A percentile compares a stretch with the other conserved stretches of the same genome.
phyloP scores from a whole-genome alignment of 1,284 basidiomycete genomes.

The Malassezia brasiliensis region DNA sequence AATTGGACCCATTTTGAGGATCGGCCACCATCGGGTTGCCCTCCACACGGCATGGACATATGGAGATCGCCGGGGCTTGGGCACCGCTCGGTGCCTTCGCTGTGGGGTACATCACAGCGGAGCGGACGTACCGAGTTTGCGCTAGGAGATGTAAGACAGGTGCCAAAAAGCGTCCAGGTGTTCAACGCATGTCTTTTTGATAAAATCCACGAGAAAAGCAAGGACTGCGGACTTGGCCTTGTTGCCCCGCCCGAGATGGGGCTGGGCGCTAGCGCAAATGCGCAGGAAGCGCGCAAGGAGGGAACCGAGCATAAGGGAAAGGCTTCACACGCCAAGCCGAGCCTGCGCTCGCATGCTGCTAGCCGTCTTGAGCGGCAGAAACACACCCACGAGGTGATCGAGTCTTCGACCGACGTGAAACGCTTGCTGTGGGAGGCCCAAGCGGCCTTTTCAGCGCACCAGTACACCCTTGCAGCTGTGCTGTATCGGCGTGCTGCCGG shows the following conservation, averaged over 20 bases:
- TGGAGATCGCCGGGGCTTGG: constrained; percentile 8
- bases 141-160: constrained; percentile 9
- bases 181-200: constrained; percentile 14
- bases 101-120: not conserved
- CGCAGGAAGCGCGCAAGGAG: not conserved
- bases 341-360: constrained; percentile 13
- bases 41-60: constrained; percentile 7
- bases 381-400: constrained; percentile 3
- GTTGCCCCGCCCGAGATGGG: not conserved
- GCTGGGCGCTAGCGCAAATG: not conserved
- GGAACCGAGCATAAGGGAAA: not conserved
- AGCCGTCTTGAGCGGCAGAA: constrained; percentile 6
- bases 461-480: constrained; percentile 8
- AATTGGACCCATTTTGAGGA: not conserved
- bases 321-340: not conserved
- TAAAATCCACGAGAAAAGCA: constrained; percentile 5
- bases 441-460: constrained; percentile 6
- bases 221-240: constrained; percentile 13
- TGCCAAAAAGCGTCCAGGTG: constrained; percentile 13
- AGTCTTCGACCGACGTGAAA: constrained; percentile 3
- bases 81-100: constrained; percentile 11
- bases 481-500: constrained; percentile 9
- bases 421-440: constrained; percentile 10
- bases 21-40: not conserved
- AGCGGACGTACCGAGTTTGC: not conserved